Base-by-base conservation (phyloP, 805 yeast species). In the Metschnikowia kunwiensis region DNA sequence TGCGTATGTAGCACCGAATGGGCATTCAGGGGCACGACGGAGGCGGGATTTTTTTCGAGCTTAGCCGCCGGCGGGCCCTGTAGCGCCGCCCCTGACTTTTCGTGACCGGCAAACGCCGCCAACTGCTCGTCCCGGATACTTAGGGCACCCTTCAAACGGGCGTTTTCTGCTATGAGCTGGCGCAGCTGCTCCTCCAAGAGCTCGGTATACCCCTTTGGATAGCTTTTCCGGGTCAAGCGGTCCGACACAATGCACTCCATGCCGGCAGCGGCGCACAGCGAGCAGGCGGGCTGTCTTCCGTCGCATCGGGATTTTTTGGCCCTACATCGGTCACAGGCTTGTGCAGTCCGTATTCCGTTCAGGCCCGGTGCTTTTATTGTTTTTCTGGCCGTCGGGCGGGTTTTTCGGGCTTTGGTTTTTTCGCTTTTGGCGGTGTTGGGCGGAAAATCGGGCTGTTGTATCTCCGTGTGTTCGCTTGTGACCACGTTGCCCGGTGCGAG, bases 171-270 rank as follows among this genome's bases (percentile, higher is more conserved):
- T 57, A 87, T 95, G 15, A 89, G 68, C 53, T 83, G 93, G 32
- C 96, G 68, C n/a, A 88, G 80, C 33, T 95, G 68, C 53, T 86
- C 94, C 55, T 88, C 97, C 36, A 88, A 59, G 2, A 88, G 80
- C 60, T 88, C 96, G 0, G 96, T 88, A 52, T 88, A 88, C 0
- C 96, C 96, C 55, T 94, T 72, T 0, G 96, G 96, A 52, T 82
- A 88, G 0, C 95, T 91, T 44, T 89, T 69, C 40, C 96, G 72
- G 1, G 89, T 76, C n/a, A 88, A 67, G 49, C 82, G 82, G 55
- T 88, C 96, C 12, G 89, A 80, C n/a, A 86, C 83, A 38, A 82
- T 82, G 59, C 97, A 88, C 45, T 86, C 91, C 40, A 88, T 74
- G 3, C 96, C 96, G 3, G 86, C 93, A 5, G 79, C 72, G 9